Base-by-base conservation (phyloP, 2,329 filamentous ascomycete genomes). In the Phyllosticta capitalensis region DNA sequence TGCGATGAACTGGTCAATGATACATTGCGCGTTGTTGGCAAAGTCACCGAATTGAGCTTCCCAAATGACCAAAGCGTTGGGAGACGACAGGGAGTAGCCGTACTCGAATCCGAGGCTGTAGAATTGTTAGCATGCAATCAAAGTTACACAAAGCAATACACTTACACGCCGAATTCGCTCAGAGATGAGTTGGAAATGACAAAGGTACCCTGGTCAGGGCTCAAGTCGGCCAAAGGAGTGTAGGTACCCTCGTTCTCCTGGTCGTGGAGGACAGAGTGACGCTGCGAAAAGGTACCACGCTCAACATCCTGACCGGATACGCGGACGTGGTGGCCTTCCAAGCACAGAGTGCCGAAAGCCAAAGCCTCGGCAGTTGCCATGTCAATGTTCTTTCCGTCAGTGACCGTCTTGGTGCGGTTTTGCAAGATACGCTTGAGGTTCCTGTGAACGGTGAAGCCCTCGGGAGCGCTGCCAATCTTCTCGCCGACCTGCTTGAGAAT, bases 11-110 rank as follows among this genome's bases (percentile, higher is more conserved):
- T 99, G 94, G 75, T 99, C 94, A 71, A 99, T 95, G 76, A 99
- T 95, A 74, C 91, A 95, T 78, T 99, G 94, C 51, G 94, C 92
- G 71, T 96, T 99, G 83, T 99, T 99, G 81, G 94, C 94, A 70
- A 99, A 99, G 77, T 99, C 94, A 81, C 94, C 94, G 70, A 99
- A 99, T 76, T 99, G 94, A 45, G 94, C 94, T 79, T 99, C 94
- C 94, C 94, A 99, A 86, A 99, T 95, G 67, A 99, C 92, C 24
- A 99, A 84, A 45, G 94, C 92, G 72, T 96, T 95, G 61, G 94
- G 94, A 28, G 94, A 97, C 26, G 92, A 95, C 62, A 99, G 79
- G 2, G 94, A 99, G 81, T 99, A 99, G 62, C 94, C 94, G 70
- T 99, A 99, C 77, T 99, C 94, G 73, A 99, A 99, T 58, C 94